Percentiles rank a stretch among this genome's conserved stretches.
Evolutionary conservation across 1,284 basidiomycete genomes (phyloP).

Genomic region (Tilletia indica): DNA sequence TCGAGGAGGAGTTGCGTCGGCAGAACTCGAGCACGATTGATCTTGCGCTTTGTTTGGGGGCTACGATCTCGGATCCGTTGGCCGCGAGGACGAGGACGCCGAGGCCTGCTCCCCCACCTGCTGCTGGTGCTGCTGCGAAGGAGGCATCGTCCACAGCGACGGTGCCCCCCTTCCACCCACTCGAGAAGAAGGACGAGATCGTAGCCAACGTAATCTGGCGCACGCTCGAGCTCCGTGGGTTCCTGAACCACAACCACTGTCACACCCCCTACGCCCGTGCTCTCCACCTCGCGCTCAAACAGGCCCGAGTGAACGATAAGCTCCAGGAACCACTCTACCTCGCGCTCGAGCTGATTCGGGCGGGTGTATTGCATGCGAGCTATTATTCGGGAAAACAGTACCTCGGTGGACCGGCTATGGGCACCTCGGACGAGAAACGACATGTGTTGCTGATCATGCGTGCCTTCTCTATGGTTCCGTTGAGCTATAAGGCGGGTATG

Average conservation of each 20-base stretch:
- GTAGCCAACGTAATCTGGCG: conserved; percentile 98
- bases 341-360: conserved; percentile 83
- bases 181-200: conserved; percentile 97
- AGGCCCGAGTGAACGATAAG: conserved; percentile 86
- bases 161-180: conserved; percentile 29
- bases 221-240: conserved; percentile 93
- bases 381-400: conserved; percentile 70
- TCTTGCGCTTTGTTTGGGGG: conserved; percentile 88
- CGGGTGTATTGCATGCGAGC: conserved; percentile 90
- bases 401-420: conserved; percentile 92
- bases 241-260: conserved; percentile 79
- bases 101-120: not conserved
- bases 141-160: not conserved
- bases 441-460: conserved; percentile 94
- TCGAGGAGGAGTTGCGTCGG: conserved; percentile 90
- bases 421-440: conserved; percentile 62
- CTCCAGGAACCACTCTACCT: conserved; percentile 91
- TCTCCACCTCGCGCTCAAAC: conserved; percentile 75
- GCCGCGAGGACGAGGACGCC: conserved; percentile 46
- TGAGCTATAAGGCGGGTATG: conserved; percentile 70
- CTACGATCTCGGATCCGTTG: conserved; percentile 62
- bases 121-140: not conserved
- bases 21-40: conserved; percentile 99
- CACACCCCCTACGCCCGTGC: conserved; percentile 83
- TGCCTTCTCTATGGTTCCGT: conserved; percentile 84